Conservation (phyloP, 495 filamentous ascomycete genomes). For the Margaritispora aquatica region DNA sequence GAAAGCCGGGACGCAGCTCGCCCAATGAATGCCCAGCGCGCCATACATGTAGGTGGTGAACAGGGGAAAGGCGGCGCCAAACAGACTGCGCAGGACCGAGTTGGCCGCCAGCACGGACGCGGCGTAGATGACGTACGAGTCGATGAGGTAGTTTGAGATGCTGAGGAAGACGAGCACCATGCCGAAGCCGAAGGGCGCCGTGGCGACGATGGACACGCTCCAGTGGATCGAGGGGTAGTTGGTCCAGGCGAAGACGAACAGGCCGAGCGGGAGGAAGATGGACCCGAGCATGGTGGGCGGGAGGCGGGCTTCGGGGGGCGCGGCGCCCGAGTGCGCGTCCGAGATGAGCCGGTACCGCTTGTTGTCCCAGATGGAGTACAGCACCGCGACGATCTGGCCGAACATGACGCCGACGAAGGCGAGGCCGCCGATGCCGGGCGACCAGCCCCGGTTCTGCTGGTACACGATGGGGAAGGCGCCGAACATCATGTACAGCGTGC, state of each 20-base stretch:
- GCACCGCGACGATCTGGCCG: conserved; percentile 66
- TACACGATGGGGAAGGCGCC: conserved; percentile 86
- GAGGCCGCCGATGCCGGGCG: conserved; percentile 66
- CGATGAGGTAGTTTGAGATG: conserved; percentile 48
- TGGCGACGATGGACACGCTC: conserved; percentile 57
- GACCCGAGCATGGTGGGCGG: conserved; percentile 63
- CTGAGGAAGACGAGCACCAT: conserved; percentile 63
- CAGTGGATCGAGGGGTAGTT: conserved; percentile 64
- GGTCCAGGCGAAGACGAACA: conserved; percentile 60
- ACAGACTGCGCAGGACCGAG: conserved; percentile 48
- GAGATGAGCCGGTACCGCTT: conserved; percentile 35
- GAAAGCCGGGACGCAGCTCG: conserved; percentile 62
- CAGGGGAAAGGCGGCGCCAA: conserved; percentile 55
- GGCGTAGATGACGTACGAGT: conserved; percentile 65
- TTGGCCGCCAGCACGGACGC: conserved; percentile 71
- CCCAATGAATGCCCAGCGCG: conserved; percentile 62
- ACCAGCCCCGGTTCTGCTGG: conserved; percentile 61
- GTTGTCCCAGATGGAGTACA: conserved; percentile 63
- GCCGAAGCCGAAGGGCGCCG: conserved; percentile 67
- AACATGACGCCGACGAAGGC: conserved; percentile 77
- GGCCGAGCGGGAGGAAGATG: conserved; percentile 59
- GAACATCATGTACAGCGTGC: conserved; percentile 87
- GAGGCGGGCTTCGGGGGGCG: conserved; percentile 71
- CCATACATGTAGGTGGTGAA: conserved; percentile 60
- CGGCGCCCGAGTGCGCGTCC: conserved; percentile 22